Percentiles rank a stretch among this genome's conserved stretches.
These are phyloP conservation scores for Hygrocybe punicea DNA, from an alignment of 768 basidiomycete genomes.

Conservation along the genomic window DNA sequence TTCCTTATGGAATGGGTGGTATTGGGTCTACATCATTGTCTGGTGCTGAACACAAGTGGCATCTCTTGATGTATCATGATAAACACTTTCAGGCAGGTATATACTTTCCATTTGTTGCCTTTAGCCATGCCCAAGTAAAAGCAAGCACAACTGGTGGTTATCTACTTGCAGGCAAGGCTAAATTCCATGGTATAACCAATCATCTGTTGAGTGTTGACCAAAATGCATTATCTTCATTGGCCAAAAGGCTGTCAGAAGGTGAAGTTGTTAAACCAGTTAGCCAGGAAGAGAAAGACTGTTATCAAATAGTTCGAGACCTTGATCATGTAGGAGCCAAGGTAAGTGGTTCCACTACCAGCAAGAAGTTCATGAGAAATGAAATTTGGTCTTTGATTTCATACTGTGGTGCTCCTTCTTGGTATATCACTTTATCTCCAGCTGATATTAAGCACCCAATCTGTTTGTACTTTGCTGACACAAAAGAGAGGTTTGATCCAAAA, in stretches of 20 bases:
- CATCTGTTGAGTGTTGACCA: constrained; percentile 24
- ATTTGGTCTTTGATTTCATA: constrained; percentile 19
- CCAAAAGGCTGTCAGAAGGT: constrained; percentile 20
- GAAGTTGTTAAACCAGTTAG: constrained; percentile 24
- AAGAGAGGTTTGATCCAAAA: constrained; percentile 15
- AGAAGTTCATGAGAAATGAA: constrained; percentile 17
- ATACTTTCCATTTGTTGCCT: constrained; percentile 36
- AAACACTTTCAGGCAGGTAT: constrained; percentile 38
- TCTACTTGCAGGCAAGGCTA: constrained; percentile 21
- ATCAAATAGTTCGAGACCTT: constrained; percentile 30
- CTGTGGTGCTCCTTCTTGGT: constrained; percentile 25
- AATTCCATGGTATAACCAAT: constrained; percentile 24
- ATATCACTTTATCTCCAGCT: constrained; percentile 1
- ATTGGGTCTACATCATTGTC: constrained; percentile 20
- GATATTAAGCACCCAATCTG: constrained; percentile 18
- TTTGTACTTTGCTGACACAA: constrained; percentile 26
- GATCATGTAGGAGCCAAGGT: constrained; percentile 35
- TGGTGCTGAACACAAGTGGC: constrained; percentile 18
- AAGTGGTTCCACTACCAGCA: constrained; percentile 24
- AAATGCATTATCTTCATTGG: constrained; percentile 16
- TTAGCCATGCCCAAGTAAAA: constrained; percentile 41
- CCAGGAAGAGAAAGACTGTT: constrained; percentile 35
- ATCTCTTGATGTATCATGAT: constrained; percentile 37
- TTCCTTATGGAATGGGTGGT: constrained; percentile 37
- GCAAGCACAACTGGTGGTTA: constrained; percentile 25